Percentiles rank a stretch among this genome's conserved stretches.
Conservation (phyloP, 169 alveolate genomes). For the Plasmodium vivax region DNA sequence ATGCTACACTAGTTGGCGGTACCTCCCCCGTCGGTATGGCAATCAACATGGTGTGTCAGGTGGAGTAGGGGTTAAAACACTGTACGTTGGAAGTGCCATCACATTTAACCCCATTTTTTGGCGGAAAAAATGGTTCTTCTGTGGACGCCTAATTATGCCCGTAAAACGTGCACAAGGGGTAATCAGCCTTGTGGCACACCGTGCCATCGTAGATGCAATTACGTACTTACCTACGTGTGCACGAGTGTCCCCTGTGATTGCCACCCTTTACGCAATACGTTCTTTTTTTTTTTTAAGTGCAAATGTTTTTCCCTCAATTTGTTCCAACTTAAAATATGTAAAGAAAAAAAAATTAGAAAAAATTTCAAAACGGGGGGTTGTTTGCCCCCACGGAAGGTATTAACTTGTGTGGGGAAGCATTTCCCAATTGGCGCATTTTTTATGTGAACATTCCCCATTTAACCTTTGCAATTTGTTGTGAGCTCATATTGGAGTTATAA, state of each 20-base stretch:
- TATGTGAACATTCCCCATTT: neutral
- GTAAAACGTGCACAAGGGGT: neutral
- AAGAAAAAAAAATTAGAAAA: neutral
- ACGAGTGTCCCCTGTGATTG: neutral
- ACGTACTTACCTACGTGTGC: neutral
- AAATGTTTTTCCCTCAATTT: neutral
- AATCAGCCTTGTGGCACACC: neutral
- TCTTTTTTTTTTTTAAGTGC: constrained; percentile 17
- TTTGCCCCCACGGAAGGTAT: neutral
- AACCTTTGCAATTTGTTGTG: neutral
- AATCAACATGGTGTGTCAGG: neutral
- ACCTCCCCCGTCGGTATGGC: neutral
- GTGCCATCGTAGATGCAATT: neutral
- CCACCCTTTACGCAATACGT: neutral
- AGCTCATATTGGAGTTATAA: neutral
- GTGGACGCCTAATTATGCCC: neutral
- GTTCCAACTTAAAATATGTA: neutral
- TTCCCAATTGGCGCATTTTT: neutral
- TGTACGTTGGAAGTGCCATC: neutral
- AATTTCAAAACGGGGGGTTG: neutral
- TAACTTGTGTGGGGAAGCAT: neutral
- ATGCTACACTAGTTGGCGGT: neutral
- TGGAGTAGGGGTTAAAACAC: neutral
- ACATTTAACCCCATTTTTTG: neutral
- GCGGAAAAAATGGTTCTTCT: neutral